Percentiles rank a stretch among this genome's conserved stretches.
These are phyloP conservation scores for Epithele typhae DNA, from an alignment of 768 basidiomycete genomes.

Conservation along the genomic window DNA sequence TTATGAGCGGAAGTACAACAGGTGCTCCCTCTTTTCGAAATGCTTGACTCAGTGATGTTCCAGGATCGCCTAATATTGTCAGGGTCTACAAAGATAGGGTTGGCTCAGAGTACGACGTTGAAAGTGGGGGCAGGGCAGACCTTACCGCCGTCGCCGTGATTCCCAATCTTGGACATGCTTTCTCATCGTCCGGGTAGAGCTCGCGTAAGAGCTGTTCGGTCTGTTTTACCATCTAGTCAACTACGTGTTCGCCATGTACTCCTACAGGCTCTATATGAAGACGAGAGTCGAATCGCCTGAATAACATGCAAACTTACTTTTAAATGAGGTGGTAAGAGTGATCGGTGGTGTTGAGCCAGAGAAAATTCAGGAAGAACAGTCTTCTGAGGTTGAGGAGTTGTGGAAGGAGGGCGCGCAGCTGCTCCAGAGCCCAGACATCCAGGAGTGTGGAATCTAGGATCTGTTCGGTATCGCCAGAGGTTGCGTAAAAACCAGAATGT, in stretches of 20 bases:
- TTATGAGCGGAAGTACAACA: conserved; percentile 64
- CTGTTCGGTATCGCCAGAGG: too few relatives aligned
- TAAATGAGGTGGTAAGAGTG: conserved; percentile 85
- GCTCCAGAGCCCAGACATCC: conserved; percentile 76
- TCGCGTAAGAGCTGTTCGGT: conserved; percentile 57
- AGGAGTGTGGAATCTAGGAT: conserved; percentile 65
- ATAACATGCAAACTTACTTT: conserved; percentile 36
- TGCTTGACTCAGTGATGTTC: conserved; percentile 79
- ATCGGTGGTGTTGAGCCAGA: conserved; percentile 83
- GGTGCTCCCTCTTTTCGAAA: conserved; percentile 50
- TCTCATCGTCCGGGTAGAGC: conserved; percentile 67
- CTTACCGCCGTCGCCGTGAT: conserved; percentile 80
- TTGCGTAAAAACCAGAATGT: not conserved
- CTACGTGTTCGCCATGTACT: conserved; percentile 84
- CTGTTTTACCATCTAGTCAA: conserved; percentile 67
- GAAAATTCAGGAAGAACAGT: conserved; percentile 82
- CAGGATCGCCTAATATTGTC: conserved; percentile 77
- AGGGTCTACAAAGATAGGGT: conserved; percentile 65
- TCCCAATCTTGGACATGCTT: conserved; percentile 88
- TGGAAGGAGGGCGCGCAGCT: conserved; percentile 55
- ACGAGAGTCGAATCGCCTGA: not conserved
- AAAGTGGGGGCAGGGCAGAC: conserved; percentile 1
- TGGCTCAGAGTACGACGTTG: too few relatives aligned
- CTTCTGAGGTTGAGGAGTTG: conserved; percentile 57
- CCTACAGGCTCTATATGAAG: conserved; percentile 35